Percentiles rank a stretch among this genome's conserved stretches.
These are phyloP conservation scores for Leccinum disarticulatum DNA, from an alignment of 768 basidiomycete genomes.

Conservation along the genomic window DNA sequence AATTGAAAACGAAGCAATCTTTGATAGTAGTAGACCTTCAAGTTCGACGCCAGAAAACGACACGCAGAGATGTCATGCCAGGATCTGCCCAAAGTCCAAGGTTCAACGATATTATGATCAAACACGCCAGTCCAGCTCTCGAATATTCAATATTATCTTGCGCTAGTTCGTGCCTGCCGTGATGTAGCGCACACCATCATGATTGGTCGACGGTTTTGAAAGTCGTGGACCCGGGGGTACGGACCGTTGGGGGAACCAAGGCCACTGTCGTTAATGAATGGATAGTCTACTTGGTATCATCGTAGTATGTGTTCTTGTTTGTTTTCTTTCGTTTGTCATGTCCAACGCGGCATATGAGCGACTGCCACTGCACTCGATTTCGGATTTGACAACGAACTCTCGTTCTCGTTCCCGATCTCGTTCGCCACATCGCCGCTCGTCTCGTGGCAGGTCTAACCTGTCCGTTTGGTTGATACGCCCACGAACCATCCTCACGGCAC, in stretches of 20 bases:
- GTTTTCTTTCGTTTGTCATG: slow-evolving; percentile 26
- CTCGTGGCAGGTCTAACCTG: slow-evolving; percentile 27
- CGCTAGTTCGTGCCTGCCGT: neutral
- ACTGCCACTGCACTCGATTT: slow-evolving; percentile 48
- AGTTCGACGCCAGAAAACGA: too few relatives aligned
- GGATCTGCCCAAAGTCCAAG: too few relatives aligned
- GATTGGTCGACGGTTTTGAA: too few relatives aligned
- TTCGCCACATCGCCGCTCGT: slow-evolving; percentile 24
- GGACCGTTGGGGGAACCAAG: neutral
- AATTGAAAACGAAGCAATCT: too few relatives aligned
- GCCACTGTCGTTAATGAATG: neutral
- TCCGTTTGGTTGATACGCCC: slow-evolving; percentile 31
- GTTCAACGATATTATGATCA: too few relatives aligned
- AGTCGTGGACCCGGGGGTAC: too few relatives aligned
- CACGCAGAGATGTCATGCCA: too few relatives aligned
- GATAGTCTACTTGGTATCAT: too few relatives aligned
- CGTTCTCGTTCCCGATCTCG: slow-evolving; percentile 27
- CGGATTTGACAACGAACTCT: slow-evolving; percentile 26
- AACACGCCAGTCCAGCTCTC: neutral
- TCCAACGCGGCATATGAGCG: slow-evolving; percentile 46
- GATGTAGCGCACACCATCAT: too few relatives aligned
- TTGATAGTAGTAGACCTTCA: too few relatives aligned
- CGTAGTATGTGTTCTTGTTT: neutral
- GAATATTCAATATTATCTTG: neutral
- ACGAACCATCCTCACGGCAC: slow-evolving; percentile 37